Conservation (phyloP, 768 basidiomycete genomes). For the Tylopilus balloui region DNA sequence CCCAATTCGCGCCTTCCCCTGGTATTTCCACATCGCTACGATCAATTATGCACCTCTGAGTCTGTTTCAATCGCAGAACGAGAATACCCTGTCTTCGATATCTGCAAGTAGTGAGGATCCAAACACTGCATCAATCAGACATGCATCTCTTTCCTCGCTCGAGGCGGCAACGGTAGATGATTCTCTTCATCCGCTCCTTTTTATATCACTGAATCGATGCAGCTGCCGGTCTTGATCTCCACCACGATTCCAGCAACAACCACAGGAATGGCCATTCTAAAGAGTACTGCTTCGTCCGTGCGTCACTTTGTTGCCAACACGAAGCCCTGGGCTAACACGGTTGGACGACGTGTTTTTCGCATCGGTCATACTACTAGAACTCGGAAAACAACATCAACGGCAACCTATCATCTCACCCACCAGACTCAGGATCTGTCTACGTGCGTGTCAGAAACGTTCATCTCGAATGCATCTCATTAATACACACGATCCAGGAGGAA, state of each 20-base stretch:
- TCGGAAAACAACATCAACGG: conserved; percentile 1
- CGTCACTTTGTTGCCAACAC: conserved; percentile 1
- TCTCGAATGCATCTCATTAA: not conserved
- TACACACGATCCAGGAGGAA: conserved; percentile 23
- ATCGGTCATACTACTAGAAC: conserved; percentile 14
- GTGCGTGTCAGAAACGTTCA: conserved; percentile 16
- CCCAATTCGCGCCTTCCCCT: conserved; percentile 3
- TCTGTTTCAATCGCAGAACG: conserved; percentile 14
- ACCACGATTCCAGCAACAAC: not conserved
- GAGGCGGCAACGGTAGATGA: conserved; percentile 15
- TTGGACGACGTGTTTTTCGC: not conserved
- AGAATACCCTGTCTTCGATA: conserved; percentile 10
- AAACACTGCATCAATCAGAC: conserved; percentile 7
- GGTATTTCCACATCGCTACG: conserved; percentile 9
- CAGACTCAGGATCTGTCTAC: conserved; percentile 15
- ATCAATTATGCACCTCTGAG: conserved; percentile 10
- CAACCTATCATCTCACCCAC: not conserved
- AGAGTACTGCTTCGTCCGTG: conserved; percentile 3
- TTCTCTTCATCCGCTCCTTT: conserved; percentile 1
- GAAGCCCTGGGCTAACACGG: not conserved
- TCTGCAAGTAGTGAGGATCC: conserved; percentile 5
- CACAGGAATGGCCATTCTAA: conserved; percentile 17
- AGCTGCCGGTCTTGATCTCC: conserved; percentile 8
- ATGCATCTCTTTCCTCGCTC: conserved; percentile 4
- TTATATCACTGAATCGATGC: conserved; percentile 10